A percentile compares a stretch with the other conserved stretches of the same genome.
phyloP scores from a whole-genome alignment of 2,329 filamentous ascomycete genomes.

The Aspergillus sp. region DNA sequence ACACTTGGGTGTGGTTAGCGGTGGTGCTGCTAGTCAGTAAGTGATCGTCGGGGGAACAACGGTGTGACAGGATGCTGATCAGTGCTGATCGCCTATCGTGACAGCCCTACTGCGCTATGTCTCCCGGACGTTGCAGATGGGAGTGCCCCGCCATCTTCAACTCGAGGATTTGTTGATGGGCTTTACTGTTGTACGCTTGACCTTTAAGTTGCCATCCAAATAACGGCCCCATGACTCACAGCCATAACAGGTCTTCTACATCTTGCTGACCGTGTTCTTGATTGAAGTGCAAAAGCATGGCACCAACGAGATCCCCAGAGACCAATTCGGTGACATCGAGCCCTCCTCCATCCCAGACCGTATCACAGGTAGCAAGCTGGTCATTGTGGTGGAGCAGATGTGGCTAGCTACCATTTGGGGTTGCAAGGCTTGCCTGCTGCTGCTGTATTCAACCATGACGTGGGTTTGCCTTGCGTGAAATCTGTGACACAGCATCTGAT shows the following conservation, averaged over 20 bases:
- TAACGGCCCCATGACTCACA: background rate
- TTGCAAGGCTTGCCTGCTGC: constrained; percentile 55
- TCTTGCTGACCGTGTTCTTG: constrained; percentile 47
- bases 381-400: constrained; percentile 57
- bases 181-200: constrained; percentile 10
- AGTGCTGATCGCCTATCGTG: background rate
- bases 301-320: constrained; percentile 49
- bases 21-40: constrained; percentile 18
- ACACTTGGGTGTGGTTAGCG: constrained; percentile 19
- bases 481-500: background rate
- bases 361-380: constrained; percentile 57
- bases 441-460: constrained; percentile 58
- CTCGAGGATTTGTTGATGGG: constrained; percentile 15
- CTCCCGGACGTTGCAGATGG: constrained; percentile 15
- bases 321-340: constrained; percentile 48
- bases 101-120: constrained; percentile 17
- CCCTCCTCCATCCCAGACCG: constrained; percentile 45
- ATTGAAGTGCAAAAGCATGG: constrained; percentile 49
- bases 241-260: constrained; percentile 34
- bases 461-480: constrained; percentile 27
- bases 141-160: constrained; percentile 10
- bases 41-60: background rate
- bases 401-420: constrained; percentile 56
- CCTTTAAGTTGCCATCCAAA: too few species aligned
- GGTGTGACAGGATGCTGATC: background rate